Evolutionary conservation across 345 rosid genomes (phyloP).

Genomic region (Streptanthus diversifolius): DNA sequence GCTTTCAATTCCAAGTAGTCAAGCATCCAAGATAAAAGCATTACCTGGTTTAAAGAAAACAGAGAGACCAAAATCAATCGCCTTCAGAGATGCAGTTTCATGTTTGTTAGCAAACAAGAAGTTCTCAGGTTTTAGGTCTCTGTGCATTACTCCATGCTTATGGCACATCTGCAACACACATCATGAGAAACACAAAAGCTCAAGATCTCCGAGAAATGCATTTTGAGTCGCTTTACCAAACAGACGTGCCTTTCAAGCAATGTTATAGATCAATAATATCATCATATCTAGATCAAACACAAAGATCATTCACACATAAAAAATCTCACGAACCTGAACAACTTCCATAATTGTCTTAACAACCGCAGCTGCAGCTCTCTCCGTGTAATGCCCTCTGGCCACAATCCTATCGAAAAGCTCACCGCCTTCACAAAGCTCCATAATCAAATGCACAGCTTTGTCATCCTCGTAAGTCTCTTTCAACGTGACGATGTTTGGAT

Average conservation of each 20-base stretch:
- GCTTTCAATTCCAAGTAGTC: background rate
- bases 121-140: slow-evolving; percentile 93
- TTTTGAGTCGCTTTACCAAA: background rate
- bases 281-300: background rate
- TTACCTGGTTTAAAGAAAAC: slow-evolving; percentile 95
- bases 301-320: slow-evolving; percentile 31
- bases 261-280: background rate
- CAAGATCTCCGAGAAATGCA: background rate
- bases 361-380: background rate
- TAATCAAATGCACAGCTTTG: background rate
- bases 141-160: slow-evolving; percentile 86
- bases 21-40: background rate
- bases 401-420: background rate
- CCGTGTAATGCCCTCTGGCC: background rate
- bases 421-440: slow-evolving; percentile 3
- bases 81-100: slow-evolving; percentile 78
- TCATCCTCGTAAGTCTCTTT: background rate
- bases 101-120: slow-evolving; percentile 86
- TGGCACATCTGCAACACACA: slow-evolving; percentile 65
- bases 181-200: background rate
- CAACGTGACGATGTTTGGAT: background rate
- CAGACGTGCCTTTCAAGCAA: slow-evolving; percentile 7
- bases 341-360: background rate
- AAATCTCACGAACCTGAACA: background rate
- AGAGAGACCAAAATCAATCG: slow-evolving; percentile 95